Evolutionary conservation across 106 monocot species (phyloP).

Genomic region (Acorus gramineus): DNA sequence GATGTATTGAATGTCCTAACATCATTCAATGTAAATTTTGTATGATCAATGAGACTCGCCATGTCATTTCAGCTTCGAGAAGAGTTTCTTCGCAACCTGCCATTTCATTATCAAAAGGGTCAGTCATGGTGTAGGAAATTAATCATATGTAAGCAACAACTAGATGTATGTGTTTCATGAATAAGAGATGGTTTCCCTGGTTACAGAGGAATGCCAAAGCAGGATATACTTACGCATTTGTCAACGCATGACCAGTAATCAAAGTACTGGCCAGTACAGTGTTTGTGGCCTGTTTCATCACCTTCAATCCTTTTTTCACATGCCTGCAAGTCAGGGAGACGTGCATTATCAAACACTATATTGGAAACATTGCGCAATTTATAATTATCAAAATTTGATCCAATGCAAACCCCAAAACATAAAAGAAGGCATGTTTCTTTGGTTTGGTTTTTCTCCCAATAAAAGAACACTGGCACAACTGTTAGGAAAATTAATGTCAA

Average conservation of each 20-base stretch:
- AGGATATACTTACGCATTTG: conserved; percentile 2
- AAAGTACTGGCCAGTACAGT: conserved; percentile 6
- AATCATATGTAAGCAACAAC: neutral
- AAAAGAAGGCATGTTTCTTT: no score
- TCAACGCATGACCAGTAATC: conserved; percentile 11
- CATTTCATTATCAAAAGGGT: neutral
- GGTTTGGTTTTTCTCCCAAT: no score
- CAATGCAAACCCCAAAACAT: no score
- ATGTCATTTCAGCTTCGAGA: neutral
- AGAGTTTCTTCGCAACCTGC: conserved; percentile 3
- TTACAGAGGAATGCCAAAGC: neutral
- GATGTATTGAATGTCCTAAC: neutral
- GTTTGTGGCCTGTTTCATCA: conserved; percentile 9
- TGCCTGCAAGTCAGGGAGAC: neutral
- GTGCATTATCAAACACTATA: neutral
- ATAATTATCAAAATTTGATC: no score
- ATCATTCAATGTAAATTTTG: neutral
- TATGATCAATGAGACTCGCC: neutral
- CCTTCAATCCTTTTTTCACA: conserved; percentile 5
- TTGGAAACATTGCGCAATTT: no score
- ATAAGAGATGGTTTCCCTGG: no score
- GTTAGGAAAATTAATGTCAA: no score
- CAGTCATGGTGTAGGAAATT: no score
- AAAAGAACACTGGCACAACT: no score
- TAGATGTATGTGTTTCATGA: neutral